Evolutionary conservation across 2,329 filamentous ascomycete species (phyloP).

Genomic region (Reticulascus tulasneorum): DNA sequence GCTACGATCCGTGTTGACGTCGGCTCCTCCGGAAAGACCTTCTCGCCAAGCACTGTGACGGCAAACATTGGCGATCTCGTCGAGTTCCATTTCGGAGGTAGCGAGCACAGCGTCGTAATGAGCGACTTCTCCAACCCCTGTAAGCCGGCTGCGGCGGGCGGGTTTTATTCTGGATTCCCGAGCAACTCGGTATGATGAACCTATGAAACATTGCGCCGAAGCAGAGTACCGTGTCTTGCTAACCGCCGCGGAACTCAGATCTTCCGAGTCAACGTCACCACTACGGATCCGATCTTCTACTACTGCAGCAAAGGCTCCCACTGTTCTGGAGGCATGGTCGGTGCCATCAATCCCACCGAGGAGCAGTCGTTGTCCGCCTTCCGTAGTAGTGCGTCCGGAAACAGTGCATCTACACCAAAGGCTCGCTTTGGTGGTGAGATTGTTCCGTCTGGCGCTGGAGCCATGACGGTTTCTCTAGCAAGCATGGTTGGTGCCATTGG

Average conservation of each 20-base stretch:
- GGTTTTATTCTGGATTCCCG: no score
- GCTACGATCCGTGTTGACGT: conserved; percentile 35
- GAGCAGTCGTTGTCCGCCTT: conserved; percentile 1
- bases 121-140: conserved; percentile 46
- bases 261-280: conserved; percentile 20
- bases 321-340: conserved; percentile 56
- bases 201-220: no score
- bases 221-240: no score
- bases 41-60: conserved; percentile 38
- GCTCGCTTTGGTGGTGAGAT: no score
- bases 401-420: no score
- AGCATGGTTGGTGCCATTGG: no score
- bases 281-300: conserved; percentile 56
- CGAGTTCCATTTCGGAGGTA: conserved; percentile 50
- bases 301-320: conserved; percentile 58
- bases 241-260: conserved; percentile 11
- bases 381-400: no score
- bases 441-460: no score
- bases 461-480: no score
- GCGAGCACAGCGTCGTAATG: conserved; percentile 46
- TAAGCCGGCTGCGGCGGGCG: conserved; percentile 25
- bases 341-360: conserved; percentile 26
- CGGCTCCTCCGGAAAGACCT: conserved; percentile 37
- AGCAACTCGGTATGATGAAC: no score
- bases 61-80: conserved; percentile 44